Evolutionary conservation across 805 yeast genomes (phyloP).

Genomic region (Ogataea nitratoaversa): DNA sequence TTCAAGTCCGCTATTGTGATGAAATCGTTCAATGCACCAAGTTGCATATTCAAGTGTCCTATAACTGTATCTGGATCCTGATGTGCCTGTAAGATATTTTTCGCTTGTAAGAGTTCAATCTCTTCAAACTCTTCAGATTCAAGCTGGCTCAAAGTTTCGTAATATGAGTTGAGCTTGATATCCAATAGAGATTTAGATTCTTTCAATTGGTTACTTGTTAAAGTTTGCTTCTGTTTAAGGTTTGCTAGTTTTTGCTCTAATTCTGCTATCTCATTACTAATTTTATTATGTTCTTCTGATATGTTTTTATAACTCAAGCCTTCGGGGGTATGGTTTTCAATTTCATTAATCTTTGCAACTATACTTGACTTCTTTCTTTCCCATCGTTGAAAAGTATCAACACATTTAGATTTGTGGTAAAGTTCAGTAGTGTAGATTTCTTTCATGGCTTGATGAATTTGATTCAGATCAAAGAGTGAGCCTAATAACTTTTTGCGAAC

Average conservation of each 20-base stretch:
- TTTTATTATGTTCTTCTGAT: slow-evolving; percentile 27
- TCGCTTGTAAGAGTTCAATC: slow-evolving; percentile 11
- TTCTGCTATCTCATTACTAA: slow-evolving; percentile 36
- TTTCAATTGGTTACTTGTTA: slow-evolving; percentile 36
- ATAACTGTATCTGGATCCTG: slow-evolving; percentile 17
- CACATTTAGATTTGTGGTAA: slow-evolving; percentile 24
- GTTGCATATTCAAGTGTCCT: slow-evolving; percentile 21
- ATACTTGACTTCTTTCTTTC: slow-evolving; percentile 35
- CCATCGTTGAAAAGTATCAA: slow-evolving; percentile 35
- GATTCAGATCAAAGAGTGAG: slow-evolving; percentile 34
- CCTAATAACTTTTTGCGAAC: slow-evolving; percentile 29
- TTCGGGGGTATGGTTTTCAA: slow-evolving; percentile 37
- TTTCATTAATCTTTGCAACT: slow-evolving; percentile 32
- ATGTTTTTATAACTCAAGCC: slow-evolving; percentile 39
- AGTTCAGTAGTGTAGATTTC: slow-evolving; percentile 43
- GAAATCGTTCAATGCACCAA: slow-evolving; percentile 24
- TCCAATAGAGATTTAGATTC: slow-evolving; percentile 48
- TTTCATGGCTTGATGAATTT: slow-evolving; percentile 39
- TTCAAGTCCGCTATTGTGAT: slow-evolving; percentile 13
- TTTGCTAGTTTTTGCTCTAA: slow-evolving; percentile 34
- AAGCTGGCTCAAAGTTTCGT: slow-evolving; percentile 29
- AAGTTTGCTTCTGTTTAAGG: slow-evolving; percentile 32
- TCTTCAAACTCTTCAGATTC: slow-evolving; percentile 19
- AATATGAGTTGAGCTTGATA: slow-evolving; percentile 41
- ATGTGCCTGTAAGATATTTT: slow-evolving; percentile 9